Evolutionary conservation across 768 basidiomycete genomes (phyloP), one percentile per base, ranked within the genome.

Genomic region (Leucocoprinus sp.): DNA sequence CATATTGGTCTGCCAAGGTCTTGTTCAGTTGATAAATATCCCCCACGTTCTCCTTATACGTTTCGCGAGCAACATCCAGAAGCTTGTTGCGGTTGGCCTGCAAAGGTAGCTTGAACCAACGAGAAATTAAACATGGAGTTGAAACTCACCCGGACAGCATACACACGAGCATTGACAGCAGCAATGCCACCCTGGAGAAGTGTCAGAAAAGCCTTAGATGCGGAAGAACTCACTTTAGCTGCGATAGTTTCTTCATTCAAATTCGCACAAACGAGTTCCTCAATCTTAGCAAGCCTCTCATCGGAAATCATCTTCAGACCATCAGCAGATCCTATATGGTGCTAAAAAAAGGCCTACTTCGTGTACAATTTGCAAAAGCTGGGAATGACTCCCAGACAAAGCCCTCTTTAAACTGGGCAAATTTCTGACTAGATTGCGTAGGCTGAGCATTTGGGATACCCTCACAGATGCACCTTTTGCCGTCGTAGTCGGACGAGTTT

Each of bases 11-110:
- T 0, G 78, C 67, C 11, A 91, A 63, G 0, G 64, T 65, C 12
- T 68, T 66, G 49, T 76, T 77, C 27, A 92, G 66, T 43, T 81
- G 72, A 51, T 81, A 80, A 43, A 96, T 90, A 56, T 99, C 95
- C 12, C 79, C 75, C 35, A 95, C 74, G 53, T 95, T 95, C 61
- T 99, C 93, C 54, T 84, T 89, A 67, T 84, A 97, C 0, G 93
- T 93, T 60, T 91, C 91, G 2, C 96, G 76, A 1, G 95, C 96
- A 5, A 98, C 91, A 52, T 98, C 95, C 23, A 99, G 80, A 8
- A 95, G 70, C 22, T 78, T 78, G 53, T 91, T 88, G 55, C 73
- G 75, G 50, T 87, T 85, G 2, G 89, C 85, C 76, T 84, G 37
- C 5, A n/a, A 24, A 34, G 15, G 29, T 19, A 26, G 26, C 8